Evolutionary conservation across 2,329 filamentous ascomycete genomes (phyloP).

Genomic region (Lasiodiplodia gonubiensis): DNA sequence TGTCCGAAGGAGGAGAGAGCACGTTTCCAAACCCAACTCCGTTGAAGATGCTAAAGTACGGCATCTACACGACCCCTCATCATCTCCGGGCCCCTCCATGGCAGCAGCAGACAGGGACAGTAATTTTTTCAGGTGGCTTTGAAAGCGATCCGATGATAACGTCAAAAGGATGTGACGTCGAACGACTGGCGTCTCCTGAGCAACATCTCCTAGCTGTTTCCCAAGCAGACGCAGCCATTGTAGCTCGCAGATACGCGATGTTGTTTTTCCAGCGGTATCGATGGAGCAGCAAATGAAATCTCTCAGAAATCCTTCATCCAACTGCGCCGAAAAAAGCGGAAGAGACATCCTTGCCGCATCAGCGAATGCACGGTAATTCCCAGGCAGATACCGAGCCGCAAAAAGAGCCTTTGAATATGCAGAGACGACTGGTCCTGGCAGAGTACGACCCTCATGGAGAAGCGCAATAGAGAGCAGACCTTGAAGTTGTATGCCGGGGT

Average conservation of each 20-base stretch:
- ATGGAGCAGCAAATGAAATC: constrained; percentile 15
- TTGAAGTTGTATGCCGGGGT: constrained; percentile 38
- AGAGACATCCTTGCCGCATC: constrained; percentile 13
- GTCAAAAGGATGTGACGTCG: constrained; percentile 35
- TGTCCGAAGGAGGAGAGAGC: constrained; percentile 40
- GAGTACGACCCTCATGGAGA: constrained; percentile 34
- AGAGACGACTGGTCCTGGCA: constrained; percentile 34
- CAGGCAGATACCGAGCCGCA: constrained; percentile 23
- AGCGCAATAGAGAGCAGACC: constrained; percentile 38
- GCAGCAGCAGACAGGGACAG: constrained; percentile 20
- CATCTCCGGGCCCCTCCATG: not conserved
- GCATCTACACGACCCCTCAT: constrained; percentile 31
- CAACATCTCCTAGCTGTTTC: constrained; percentile 1
- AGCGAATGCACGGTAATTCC: not conserved
- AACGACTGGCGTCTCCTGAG: constrained; percentile 28
- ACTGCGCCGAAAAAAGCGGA: constrained; percentile 5
- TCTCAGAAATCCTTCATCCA: constrained; percentile 12
- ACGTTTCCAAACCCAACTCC: constrained; percentile 35
- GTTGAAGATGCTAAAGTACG: constrained; percentile 31
- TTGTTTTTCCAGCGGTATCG: not conserved
- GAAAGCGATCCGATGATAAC: constrained; percentile 37
- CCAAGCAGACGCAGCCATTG: constrained; percentile 9
- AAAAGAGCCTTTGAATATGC: constrained; percentile 36
- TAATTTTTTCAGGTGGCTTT: constrained; percentile 35
- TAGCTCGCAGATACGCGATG: not conserved